phyloP scores from a whole-genome alignment of 2,329 filamentous ascomycete genomes.

The Harringtonia lauricola region DNA sequence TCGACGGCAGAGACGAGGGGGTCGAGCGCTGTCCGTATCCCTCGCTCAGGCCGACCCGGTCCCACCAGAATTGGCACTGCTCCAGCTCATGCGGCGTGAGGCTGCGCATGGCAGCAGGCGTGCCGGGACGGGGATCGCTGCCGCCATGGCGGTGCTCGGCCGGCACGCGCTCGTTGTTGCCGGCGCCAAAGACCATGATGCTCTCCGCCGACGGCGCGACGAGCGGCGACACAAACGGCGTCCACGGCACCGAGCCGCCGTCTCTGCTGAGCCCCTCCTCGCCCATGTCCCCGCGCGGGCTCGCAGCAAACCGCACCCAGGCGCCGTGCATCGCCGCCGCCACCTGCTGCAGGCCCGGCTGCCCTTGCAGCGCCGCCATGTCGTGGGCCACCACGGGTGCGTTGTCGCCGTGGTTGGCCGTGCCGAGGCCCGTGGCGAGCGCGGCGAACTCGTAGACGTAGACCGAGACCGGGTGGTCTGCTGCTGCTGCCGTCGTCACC shows the following conservation, averaged over 20 bases:
- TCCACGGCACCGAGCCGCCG: constrained; percentile 23
- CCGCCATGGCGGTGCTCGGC: constrained; percentile 5
- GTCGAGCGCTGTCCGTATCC: constrained; percentile 21
- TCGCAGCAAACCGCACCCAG: constrained; percentile 26
- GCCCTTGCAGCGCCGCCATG: constrained; percentile 18
- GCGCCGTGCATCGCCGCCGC: constrained; percentile 30
- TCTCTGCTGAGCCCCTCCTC: constrained; percentile 10
- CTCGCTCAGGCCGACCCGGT: constrained; percentile 35
- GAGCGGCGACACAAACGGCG: constrained; percentile 31
- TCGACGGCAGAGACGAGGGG: neutral
- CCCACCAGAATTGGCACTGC: constrained; percentile 52
- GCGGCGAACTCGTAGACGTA: constrained; percentile 52
- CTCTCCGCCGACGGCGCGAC: constrained; percentile 2
- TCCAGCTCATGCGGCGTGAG: constrained; percentile 32
- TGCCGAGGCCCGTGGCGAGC: constrained; percentile 22
- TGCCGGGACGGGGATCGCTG: constrained; percentile 25
- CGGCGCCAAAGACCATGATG: constrained; percentile 41
- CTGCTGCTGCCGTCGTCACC: constrained; percentile 10
- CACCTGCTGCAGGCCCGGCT: constrained; percentile 25
- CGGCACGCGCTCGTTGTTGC: constrained; percentile 42
- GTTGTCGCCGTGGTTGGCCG: constrained; percentile 38
- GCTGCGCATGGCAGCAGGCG: constrained; percentile 28
- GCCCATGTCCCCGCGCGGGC: constrained; percentile 7
- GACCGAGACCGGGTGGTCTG: constrained; percentile 17
- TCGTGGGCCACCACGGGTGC: constrained; percentile 31